phyloP scores from a whole-genome alignment of 2,329 filamentous ascomycete species.

The Orbilia javanica region DNA sequence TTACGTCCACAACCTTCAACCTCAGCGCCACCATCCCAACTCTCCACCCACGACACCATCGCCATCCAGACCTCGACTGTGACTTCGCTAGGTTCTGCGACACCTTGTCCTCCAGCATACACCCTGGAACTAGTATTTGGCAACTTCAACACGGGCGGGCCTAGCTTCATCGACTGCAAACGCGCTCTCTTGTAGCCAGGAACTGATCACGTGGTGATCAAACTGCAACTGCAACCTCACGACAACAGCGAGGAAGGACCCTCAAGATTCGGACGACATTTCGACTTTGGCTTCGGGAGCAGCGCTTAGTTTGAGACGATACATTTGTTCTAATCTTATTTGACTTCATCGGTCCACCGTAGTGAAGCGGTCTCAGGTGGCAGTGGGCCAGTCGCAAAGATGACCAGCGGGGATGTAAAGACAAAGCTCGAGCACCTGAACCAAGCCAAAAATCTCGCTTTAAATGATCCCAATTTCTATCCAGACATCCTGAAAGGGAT shows the following conservation, averaged over 20 bases:
- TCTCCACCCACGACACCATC: background rate
- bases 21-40: slow-evolving; percentile 9
- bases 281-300: slow-evolving; percentile 8
- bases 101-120: background rate
- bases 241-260: background rate
- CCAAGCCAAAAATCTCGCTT: slow-evolving; percentile 87
- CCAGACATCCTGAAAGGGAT: slow-evolving; percentile 91
- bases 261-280: background rate
- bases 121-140: background rate
- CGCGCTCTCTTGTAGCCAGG: slow-evolving; percentile 28
- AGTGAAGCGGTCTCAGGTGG: slow-evolving; percentile 43
- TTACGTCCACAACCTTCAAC: slow-evolving; percentile 16
- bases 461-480: slow-evolving; percentile 89
- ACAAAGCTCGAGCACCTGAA: slow-evolving; percentile 90
- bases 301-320: slow-evolving; percentile 14
- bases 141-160: background rate
- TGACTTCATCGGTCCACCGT: slow-evolving; percentile 33
- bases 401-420: slow-evolving; percentile 71
- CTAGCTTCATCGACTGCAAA: slow-evolving; percentile 19
- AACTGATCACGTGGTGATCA: slow-evolving; percentile 43
- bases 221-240: slow-evolving; percentile 13
- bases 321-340: slow-evolving; percentile 26
- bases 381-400: slow-evolving; percentile 64
- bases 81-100: background rate
- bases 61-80: background rate